Base-by-base conservation (phyloP, 1,284 basidiomycete species). In the Stygiomarasmius scandens region DNA sequence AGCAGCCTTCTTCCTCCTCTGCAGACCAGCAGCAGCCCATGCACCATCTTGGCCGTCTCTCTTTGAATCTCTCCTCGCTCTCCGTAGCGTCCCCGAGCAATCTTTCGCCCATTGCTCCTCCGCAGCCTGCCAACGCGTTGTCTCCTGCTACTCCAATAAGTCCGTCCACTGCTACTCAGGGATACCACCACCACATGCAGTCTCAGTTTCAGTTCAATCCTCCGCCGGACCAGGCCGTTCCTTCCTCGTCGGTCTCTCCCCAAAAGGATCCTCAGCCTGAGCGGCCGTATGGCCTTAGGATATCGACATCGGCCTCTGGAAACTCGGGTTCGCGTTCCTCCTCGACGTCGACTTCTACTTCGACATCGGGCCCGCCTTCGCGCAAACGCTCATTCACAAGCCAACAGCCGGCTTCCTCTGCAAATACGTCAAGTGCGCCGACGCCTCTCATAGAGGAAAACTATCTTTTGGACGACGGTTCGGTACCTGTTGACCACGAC, bases 51-150 rank as follows among this genome's bases (percentile, higher is more conserved):
- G 20, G 58, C 65, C 12, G 49, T 62, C 45, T 62, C 69, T 83
- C 85, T n/a, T 81, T 90, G 68, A 90, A 89, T 67, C 75, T 90
- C 56, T 83, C 83, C 29, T 78, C 79, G 1, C 78, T 90, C 54
- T 75, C 81, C 50, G 86, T 89, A 60, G 71, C 85, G 34, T 87
- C 85, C 12, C 85, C 87, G n/a, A 78, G 83, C 19, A 80, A 80
- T 58, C 75, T 84, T 52, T 87, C 85, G 11, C 86, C 86, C 44
- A 81, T 85, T 64, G 80, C 77, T 45, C 77, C 80, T 3, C 76
- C 77, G 22, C 19, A 25, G 11, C 71, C 78, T 11, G n/a, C 74
- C 23, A 64, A 66, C 32, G 72, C 73, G 47, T 72, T 83, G 46
- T 81, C 82, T n/a, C 81, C 83, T 19, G 77, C 80, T 32, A 85